phyloP scores from a whole-genome alignment of 441 rosid genomes.

The Populus hybrid region DNA sequence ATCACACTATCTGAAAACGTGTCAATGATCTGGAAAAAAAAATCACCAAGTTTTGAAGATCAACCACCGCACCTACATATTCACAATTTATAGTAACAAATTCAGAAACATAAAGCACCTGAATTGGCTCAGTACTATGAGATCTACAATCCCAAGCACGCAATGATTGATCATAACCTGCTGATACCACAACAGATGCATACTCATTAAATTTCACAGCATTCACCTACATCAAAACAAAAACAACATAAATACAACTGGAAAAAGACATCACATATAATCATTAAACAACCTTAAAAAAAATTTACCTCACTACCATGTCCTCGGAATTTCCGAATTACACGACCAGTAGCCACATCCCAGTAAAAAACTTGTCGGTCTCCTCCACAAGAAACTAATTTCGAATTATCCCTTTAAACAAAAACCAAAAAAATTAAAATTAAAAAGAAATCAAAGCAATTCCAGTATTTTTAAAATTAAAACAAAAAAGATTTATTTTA shows the following conservation, averaged over 20 bases:
- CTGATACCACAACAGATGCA: conserved; percentile 80
- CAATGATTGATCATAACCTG: conserved; percentile 86
- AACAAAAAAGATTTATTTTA: neutral
- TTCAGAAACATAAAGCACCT: conserved; percentile 38
- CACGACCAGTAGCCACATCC: conserved; percentile 93
- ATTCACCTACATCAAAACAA: conserved; percentile 53
- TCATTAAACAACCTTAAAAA: too few relatives aligned
- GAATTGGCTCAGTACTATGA: conserved; percentile 89
- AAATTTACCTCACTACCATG: conserved; percentile 75
- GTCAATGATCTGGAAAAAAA: conserved; percentile 60
- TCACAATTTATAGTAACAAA: neutral
- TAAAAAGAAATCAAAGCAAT: neutral
- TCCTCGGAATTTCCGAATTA: conserved; percentile 89
- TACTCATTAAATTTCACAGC: conserved; percentile 88
- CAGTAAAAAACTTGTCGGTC: conserved; percentile 91
- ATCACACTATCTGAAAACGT: conserved; percentile 84
- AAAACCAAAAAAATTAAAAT: neutral
- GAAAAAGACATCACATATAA: neutral
- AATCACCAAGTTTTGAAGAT: neutral
- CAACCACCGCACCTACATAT: neutral
- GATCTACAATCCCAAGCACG: conserved; percentile 98
- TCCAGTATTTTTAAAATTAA: neutral
- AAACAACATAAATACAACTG: neutral
- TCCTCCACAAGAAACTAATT: conserved; percentile 88
- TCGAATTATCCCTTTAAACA: conserved; percentile 71